Evolutionary conservation across 2,329 filamentous ascomycete genomes (phyloP), one percentile per base, ranked within the genome.

Genomic region (Sordariomycetes sp.): DNA sequence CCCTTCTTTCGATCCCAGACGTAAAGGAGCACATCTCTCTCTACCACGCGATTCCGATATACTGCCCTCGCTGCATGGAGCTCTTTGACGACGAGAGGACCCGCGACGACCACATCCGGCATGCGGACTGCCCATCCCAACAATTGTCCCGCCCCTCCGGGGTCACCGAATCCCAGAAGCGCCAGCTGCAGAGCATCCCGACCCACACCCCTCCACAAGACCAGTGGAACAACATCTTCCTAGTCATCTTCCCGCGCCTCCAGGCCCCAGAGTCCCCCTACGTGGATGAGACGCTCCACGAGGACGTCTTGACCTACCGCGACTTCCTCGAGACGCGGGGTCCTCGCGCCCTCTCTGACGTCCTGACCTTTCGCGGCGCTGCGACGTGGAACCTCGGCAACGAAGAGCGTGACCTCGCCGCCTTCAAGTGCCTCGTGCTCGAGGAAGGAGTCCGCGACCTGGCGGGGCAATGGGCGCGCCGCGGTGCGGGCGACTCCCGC

Each of bases 361-460:
- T 36, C 17, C 45, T 58, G 32, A 58, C 53, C 13, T 55, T 48
- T 22, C 20, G 50, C 10, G 57, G 57, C 15, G n/a, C 20, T 10
- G 48, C 45, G 2, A 56, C 36, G 2, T 56, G 54, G 53, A 58
- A 55, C 52, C 53, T 58, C 8, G 34, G 53, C 13, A 56, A 54
- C 50, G 57, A 58, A 25, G 57, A 56, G 54, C 57, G 57, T 22
- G 57, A 58, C 57, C 57, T 55, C 13, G 48, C 53, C 2, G 57
- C 53, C 8, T 58, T 58, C 48, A 53, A 36, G 10, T 32, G n/a
- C 34, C 45, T 52, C 12, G 35, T 53, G 10, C 32, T 58, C 32
- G 54, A 56, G 34, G 45, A 58, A 32, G 57, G 53, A 17, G 32
- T 56, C 32, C 36, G 54, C n/a, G 54, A 56, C 28, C 17, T 56